Percentiles rank a stretch among this genome's conserved stretches.
These are phyloP conservation scores for Mucor racemosus DNA, from an alignment of 371 early-diverging fungal species.

Conservation along the genomic window DNA sequence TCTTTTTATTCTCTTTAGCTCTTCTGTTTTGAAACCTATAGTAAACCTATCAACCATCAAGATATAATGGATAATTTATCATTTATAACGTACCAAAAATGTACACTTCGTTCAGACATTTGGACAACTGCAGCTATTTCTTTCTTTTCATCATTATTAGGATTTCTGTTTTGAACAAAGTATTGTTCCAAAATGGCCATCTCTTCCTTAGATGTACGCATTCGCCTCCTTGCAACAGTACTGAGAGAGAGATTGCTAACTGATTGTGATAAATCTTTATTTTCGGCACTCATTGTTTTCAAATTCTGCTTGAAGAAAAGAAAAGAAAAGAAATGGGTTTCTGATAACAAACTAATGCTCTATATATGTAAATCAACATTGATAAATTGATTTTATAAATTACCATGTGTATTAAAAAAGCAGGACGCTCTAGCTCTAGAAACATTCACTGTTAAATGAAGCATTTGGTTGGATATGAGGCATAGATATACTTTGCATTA, in stretches of 20 bases:
- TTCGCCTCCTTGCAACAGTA: constrained; percentile 27
- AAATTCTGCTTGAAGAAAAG: background rate
- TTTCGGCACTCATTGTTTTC: background rate
- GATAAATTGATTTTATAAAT: background rate
- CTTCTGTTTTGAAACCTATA: constrained; percentile 41
- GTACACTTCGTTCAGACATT: constrained; percentile 32
- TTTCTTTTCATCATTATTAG: constrained; percentile 22
- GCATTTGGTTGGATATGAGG: no score
- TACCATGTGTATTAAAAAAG: no score
- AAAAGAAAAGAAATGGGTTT: background rate
- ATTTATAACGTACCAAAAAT: constrained; percentile 33
- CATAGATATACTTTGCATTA: no score
- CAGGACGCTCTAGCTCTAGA: no score
- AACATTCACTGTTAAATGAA: no score
- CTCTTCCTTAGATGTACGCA: constrained; percentile 30
- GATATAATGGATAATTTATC: background rate
- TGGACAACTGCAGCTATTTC: constrained; percentile 25
- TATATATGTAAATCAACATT: background rate
- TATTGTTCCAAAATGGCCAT: constrained; percentile 19
- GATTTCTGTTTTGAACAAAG: constrained; percentile 27
- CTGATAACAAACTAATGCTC: background rate
- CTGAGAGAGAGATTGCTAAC: constrained; percentile 14
- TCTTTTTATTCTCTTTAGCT: constrained; percentile 32
- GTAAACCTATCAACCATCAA: background rate
- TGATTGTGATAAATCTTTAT: background rate